These are phyloP conservation scores for Fusarium mundagurra DNA, from an alignment of 2,329 filamentous ascomycete genomes.

Conservation along the genomic window DNA sequence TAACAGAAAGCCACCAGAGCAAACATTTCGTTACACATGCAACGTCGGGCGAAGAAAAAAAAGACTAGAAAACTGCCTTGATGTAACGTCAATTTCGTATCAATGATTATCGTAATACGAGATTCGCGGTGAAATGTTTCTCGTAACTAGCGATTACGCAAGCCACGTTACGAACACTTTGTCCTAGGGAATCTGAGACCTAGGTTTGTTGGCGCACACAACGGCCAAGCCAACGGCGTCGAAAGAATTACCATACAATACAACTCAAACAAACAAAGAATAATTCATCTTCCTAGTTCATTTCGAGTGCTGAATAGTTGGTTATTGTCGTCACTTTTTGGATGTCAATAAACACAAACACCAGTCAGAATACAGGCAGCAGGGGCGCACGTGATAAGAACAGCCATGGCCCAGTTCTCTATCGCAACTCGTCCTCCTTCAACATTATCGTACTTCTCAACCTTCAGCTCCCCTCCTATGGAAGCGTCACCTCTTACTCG, in stretches of 20 bases:
- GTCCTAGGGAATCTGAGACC: constrained; percentile 8
- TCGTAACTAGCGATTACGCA: constrained; percentile 17
- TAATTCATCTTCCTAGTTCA: not conserved
- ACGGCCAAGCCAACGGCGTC: not conserved
- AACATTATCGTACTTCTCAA: constrained; percentile 16
- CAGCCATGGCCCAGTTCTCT: constrained; percentile 23
- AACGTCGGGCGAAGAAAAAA: not conserved
- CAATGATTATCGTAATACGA: not conserved
- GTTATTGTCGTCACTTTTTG: constrained; percentile 1
- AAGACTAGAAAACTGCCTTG: not conserved
- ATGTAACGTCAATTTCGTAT: not conserved
- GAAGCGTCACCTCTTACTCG: constrained; percentile 93
- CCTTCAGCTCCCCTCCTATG: constrained; percentile 60
- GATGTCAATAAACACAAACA: constrained; percentile 8
- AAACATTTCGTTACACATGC: not conserved
- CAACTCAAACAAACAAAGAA: not conserved
- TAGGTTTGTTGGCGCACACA: not conserved
- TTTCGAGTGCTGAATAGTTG: not conserved
- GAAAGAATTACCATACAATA: not conserved
- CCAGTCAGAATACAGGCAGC: not conserved
- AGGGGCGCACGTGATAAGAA: constrained; percentile 23
- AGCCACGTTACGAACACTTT: constrained; percentile 26
- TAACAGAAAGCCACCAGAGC: not conserved
- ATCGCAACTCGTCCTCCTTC: constrained; percentile 30
- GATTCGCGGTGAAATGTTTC: not conserved